Evolutionary conservation across 2,329 filamentous ascomycete species (phyloP).

Genomic region (Neofusicoccum cordaticola): DNA sequence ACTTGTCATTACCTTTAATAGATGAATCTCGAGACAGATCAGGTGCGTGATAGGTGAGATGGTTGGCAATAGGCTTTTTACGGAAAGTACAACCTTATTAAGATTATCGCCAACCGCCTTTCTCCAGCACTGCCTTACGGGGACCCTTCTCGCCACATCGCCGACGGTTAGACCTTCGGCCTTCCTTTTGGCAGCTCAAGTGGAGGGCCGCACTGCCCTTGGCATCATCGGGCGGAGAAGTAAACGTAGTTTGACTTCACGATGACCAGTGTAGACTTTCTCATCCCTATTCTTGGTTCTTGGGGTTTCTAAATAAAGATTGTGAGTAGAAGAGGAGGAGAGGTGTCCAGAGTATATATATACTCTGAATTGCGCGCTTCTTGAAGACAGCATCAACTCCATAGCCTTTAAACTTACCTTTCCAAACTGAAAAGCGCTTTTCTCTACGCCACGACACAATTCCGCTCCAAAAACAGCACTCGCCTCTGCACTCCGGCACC

Average conservation of each 20-base stretch:
- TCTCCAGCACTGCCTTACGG: not conserved
- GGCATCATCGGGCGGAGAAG: not conserved
- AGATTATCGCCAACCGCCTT: not conserved
- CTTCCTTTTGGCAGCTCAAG: not conserved
- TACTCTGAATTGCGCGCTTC: not conserved
- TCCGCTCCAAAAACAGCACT: no score
- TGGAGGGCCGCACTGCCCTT: not conserved
- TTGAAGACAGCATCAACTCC: not conserved
- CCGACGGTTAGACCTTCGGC: not conserved
- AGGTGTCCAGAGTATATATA: not conserved
- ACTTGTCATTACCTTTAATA: not conserved
- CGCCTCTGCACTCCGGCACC: not conserved
- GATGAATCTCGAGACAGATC: not conserved
- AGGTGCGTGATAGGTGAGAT: not conserved
- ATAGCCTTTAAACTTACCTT: not conserved
- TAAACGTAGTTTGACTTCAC: not conserved
- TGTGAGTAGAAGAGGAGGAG: not conserved
- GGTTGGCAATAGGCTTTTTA: not conserved
- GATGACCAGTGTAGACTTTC: not conserved
- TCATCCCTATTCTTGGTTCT: not conserved
- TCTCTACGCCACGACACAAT: not conserved
- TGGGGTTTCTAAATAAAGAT: not conserved
- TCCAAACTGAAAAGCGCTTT: not conserved
- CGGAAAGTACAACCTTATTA: not conserved
- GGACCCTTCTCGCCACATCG: not conserved